Evolutionary conservation across 1,284 basidiomycete genomes (phyloP), one percentile per base, ranked within the genome.

Genomic region (Cutaneotrichosporon curvatum): DNA sequence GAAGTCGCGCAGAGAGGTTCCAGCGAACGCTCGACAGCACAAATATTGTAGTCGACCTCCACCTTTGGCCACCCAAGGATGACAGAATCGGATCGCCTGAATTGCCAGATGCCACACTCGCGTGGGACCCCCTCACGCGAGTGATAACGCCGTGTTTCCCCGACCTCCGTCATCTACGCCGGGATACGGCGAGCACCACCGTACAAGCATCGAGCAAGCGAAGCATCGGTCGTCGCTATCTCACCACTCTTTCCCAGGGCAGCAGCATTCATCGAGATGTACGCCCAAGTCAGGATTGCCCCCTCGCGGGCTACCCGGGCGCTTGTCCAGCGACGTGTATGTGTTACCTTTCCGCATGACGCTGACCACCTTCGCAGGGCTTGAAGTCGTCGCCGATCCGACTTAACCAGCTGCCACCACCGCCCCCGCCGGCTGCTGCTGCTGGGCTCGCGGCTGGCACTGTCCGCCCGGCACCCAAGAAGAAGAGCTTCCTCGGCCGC

Each of bases 401-500:
- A 36, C 49, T 46, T 47, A 57, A 21, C 57, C 57, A 33, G 43
- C 52, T n/a, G 37, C 52, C 33, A 43, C 60, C 15, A 52, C 52
- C 28, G 50, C 57, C 18, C n/a, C 46, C 22, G 45, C 59, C 33
- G 40, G 52, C 45, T 41, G 57, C 57, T 4, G 58, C 57, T 2
- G 56, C 56, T 22, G 56, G 57, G 28, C 39, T 44, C 20, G 45
- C 53, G 21, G 37, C 45, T 23, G 47, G 49, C 16, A 44, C 47
- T 31, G 45, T 46, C 18, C 56, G 59, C 19, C 21, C 47, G 14
- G 55, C 57, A 33, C 56, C 58, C 21, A 43, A 42, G 40, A 40
- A 45, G 41, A 37, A 59, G 28, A 25, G 43, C 33, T 20, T 58
- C 32, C 59, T 71, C 53, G 65, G 75, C 30, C 59, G 65, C 34